Evolutionary conservation across 495 filamentous ascomycete species (phyloP).

Genomic region (Margaritispora aquatica): DNA sequence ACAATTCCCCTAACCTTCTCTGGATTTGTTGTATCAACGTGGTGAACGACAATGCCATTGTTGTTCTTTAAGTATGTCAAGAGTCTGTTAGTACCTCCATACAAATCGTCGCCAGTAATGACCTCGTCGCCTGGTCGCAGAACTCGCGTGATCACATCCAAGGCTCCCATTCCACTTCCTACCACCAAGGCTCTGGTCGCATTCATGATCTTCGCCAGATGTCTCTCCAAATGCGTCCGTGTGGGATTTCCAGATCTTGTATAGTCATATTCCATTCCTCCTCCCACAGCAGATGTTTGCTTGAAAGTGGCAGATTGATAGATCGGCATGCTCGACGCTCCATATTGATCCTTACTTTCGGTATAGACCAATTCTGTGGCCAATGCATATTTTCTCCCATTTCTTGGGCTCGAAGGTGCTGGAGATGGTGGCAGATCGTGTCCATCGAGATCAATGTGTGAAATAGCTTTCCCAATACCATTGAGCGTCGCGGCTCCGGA

Average conservation of each 20-base stretch:
- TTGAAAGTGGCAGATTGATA: slow-evolving; percentile 99
- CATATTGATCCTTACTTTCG: slow-evolving; percentile 91
- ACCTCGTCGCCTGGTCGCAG: slow-evolving; percentile 94
- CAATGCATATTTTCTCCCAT: slow-evolving; percentile 77
- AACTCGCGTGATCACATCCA: slow-evolving; percentile 94
- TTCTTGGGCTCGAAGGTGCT: slow-evolving; percentile 83
- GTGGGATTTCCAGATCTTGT: slow-evolving; percentile 96
- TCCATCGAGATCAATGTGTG: slow-evolving; percentile 75
- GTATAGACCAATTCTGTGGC: slow-evolving; percentile 96
- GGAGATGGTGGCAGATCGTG: slow-evolving; percentile 91
- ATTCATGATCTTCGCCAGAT: slow-evolving; percentile 97
- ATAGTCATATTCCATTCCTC: slow-evolving; percentile 87
- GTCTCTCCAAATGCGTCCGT: slow-evolving; percentile 90
- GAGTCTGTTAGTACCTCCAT: slow-evolving; percentile 91
- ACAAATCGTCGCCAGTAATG: slow-evolving; percentile 92
- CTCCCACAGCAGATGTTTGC: slow-evolving; percentile 65
- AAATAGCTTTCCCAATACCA: slow-evolving; percentile 58
- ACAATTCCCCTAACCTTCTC: slow-evolving; percentile 62
- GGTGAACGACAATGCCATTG: slow-evolving; percentile 83
- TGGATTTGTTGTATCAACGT: slow-evolving; percentile 84
- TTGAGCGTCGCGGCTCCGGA: slow-evolving; percentile 17
- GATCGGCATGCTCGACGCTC: slow-evolving; percentile 89
- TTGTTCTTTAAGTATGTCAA: slow-evolving; percentile 78
- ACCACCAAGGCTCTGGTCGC: slow-evolving; percentile 87
- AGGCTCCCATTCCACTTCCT: slow-evolving; percentile 91